phyloP scores from a whole-genome alignment of 192 early-diverging fungal genomes.

The Podila epicladia region DNA sequence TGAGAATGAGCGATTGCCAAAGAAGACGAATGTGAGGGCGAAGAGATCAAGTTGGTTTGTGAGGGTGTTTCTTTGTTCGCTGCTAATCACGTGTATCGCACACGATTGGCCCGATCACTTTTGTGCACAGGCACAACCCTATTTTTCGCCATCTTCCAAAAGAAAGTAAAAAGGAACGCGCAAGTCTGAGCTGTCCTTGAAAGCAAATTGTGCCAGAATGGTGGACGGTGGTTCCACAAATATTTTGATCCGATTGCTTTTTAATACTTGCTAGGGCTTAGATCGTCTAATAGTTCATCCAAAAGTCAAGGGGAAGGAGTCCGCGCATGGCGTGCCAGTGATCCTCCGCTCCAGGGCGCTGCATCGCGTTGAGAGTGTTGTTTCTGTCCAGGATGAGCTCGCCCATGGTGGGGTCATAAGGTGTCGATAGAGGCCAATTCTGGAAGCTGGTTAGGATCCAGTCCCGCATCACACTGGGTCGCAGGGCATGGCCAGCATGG shows the following conservation, averaged over 20 bases:
- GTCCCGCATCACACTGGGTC: conserved; percentile 55
- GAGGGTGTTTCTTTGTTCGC: too few species aligned
- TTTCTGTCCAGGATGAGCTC: conserved; percentile 70
- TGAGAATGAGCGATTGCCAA: too few species aligned
- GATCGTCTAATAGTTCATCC: conserved; percentile 69
- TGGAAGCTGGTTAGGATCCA: conserved; percentile 62
- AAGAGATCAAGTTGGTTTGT: too few species aligned
- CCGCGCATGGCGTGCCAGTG: conserved; percentile 83
- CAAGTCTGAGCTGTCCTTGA: background rate
- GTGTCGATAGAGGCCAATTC: conserved; percentile 47
- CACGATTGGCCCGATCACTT: conserved; percentile 24
- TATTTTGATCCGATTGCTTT: too few species aligned
- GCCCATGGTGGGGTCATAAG: conserved; percentile 29
- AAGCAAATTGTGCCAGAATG: too few species aligned
- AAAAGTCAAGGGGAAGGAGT: conserved; percentile 75
- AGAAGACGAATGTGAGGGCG: too few species aligned
- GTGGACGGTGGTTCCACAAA: too few species aligned
- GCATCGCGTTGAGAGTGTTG: conserved; percentile 70
- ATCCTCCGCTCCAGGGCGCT: conserved; percentile 62
- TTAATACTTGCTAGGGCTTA: background rate
- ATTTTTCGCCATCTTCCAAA: background rate
- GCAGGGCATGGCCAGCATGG: conserved; percentile 37
- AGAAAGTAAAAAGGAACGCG: background rate
- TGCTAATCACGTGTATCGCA: conserved; percentile 2
- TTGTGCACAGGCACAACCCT: background rate